Base-by-base conservation (phyloP, 75 land plant species). In the Cupressus sempervirens region DNA sequence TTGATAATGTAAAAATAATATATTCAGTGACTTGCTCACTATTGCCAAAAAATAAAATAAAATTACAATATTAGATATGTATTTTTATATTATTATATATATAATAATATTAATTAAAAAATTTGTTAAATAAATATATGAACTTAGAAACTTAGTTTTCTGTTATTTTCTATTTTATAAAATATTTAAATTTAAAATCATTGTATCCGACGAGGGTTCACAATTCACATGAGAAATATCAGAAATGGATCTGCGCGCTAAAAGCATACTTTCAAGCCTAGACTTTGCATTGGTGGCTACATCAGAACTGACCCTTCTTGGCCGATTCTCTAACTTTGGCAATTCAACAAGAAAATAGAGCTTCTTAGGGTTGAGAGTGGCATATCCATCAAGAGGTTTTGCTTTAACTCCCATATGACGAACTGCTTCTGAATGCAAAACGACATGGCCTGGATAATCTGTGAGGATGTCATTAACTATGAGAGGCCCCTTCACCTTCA, bases 251-350 rank as follows among this genome's bases (percentile, higher is more conserved):
- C 94, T 82, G 36, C 92, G 58, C 9, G 94, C 38, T 67, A 93
- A 80, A 85, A 86, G 85, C 11, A 93, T 84, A 81, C 87, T 88
- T 86, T 93, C 94, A 6, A 93, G 88, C 84, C 89, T 84, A 52
- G 91, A 92, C 80, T 89, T 91, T 77, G 94, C 92, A 40, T 84
- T 84, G 88, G 90, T 90, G 38, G 88, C 80, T 34, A 93, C 88
- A 38, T 87, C 94, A n/a, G 94, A 93, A 65, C 90, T 54, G 3
- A 87, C 94, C 83, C 89, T 81, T 20, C 91, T 58, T 1, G 92
- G 84, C 20, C 36, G 35, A 83, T 56, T 48, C 40, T 50, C 26
- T 0, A 56, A 12, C 53, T 83, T 83, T 1, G 62, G 87, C 46
- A 82, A 77, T 62, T 86, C 65, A 3, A 84, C 85, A 7, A 87